These are phyloP conservation scores for Fusarium brachygibbosum DNA, from an alignment of 2,329 filamentous ascomycete genomes.

Conservation along the genomic window DNA sequence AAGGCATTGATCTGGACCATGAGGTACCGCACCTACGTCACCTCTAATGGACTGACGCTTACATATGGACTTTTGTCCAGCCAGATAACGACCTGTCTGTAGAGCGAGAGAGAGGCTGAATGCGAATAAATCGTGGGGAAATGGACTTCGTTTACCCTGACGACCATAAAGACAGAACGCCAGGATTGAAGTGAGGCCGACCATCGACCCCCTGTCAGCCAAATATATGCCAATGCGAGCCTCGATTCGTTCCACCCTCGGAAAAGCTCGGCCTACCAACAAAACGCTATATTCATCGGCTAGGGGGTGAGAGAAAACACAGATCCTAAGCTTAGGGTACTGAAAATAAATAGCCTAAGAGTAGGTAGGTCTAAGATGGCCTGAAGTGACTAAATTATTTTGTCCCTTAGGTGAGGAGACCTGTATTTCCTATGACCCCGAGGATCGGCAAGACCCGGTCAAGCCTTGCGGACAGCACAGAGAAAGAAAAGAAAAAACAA, in stretches of 20 bases:
- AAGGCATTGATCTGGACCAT: background rate
- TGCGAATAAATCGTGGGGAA: background rate
- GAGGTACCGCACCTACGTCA: background rate
- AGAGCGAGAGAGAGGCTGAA: background rate
- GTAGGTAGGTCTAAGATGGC: too few species aligned
- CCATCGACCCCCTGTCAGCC: background rate
- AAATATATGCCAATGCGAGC: too few species aligned
- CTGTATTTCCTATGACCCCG: too few species aligned
- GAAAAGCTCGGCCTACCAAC: constrained; percentile 9
- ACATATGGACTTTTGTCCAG: background rate
- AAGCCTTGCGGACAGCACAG: background rate
- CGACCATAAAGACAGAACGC: background rate
- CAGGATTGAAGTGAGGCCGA: background rate
- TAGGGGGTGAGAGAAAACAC: too few species aligned
- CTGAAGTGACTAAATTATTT: too few species aligned
- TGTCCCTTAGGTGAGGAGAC: too few species aligned
- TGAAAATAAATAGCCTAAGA: too few species aligned
- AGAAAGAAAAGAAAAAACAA: background rate
- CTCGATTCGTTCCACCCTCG: background rate
- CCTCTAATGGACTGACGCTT: background rate
- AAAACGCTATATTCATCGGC: constrained; percentile 7
- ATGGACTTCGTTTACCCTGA: background rate
- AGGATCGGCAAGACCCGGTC: constrained; percentile 33
- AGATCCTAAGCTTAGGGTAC: too few species aligned
- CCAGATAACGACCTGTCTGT: background rate